Base-by-base conservation (phyloP, 345 rosid genomes). In the Eucalyptus microcorys region DNA sequence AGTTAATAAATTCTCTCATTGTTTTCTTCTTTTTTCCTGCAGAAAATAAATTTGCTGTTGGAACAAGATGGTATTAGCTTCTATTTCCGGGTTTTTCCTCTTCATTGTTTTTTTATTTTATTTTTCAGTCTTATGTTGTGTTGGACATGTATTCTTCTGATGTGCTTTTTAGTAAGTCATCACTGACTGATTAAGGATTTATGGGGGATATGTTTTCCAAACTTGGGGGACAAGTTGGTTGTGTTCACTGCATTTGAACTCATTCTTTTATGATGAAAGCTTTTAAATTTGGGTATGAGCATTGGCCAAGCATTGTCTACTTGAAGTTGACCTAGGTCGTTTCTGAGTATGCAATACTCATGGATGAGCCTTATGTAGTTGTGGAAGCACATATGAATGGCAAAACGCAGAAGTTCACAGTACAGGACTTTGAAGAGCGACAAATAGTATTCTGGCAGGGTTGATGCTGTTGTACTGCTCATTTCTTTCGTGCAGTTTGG, bases 1-100 rank as follows among this genome's bases (percentile, higher is more conserved):
- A n/a, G 37, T 37, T 64, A 64, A n/a, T n/a, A 64, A n/a, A 64
- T 64, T n/a, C 55, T 49, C 26, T 87, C 27, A 34, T 79, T 40
- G 88, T 87, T 40, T 85, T 87, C 52, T 76, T 87, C 59, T 80
- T 89, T 52, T 68, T 52, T 48, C 86, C 8, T 71, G 61, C 93
- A 98, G 99, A 95, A 91, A 98, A 98, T 95, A 96, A 98, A 92
- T 97, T 98, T 92, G 99, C 99, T 90, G 99, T 98, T 45, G 48
- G 48, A 45, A 45, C 48, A 10, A 45, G 48, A 45, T 45, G 48
- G 48, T 45, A 45, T 45, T 45, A 45, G 48, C 48, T 45, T 45
- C 48, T 45, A 45, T 45, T 45, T 45, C 2, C 12, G 48, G 48
- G 48, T 47, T 47, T 47, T 47, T 47, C 48, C 48, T 47, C 48